These are phyloP conservation scores for Cryptosporidium parvum DNA, from an alignment of 169 alveolate genomes.

Conservation along the genomic window DNA sequence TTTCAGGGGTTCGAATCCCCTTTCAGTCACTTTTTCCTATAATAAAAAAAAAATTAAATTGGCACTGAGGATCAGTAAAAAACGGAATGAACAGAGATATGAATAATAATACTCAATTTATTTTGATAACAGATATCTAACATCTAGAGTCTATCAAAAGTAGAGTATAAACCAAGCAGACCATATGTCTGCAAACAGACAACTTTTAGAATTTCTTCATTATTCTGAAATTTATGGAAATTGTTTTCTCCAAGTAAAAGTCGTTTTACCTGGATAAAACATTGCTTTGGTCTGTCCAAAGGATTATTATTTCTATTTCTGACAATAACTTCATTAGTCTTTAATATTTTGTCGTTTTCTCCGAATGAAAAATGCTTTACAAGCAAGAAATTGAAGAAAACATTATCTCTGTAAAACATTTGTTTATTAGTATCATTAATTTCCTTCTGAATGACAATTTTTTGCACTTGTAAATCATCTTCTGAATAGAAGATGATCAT, in stretches of 20 bases:
- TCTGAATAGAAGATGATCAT: conserved; percentile 4
- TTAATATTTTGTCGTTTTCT: not conserved
- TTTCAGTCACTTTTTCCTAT: conserved; percentile 53
- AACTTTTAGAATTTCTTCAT: conserved; percentile 15
- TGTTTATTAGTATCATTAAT: not conserved
- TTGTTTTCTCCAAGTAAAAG: not conserved
- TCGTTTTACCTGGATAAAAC: conserved; percentile 1
- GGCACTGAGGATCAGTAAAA: too few relatives aligned
- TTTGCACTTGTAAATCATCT: not conserved
- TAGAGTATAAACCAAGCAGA: conserved; percentile 14
- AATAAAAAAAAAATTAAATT: not conserved
- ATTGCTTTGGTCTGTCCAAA: conserved; percentile 36
- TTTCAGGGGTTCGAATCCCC: conserved; percentile 78
- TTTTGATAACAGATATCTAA: conserved; percentile 4
- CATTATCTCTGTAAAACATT: not conserved
- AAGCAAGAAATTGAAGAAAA: not conserved
- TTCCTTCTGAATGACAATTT: not conserved
- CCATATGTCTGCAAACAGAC: conserved; percentile 37
- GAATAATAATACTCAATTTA: not conserved
- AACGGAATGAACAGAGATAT: not conserved
- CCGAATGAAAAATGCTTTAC: not conserved
- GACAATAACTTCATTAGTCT: not conserved
- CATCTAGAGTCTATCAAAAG: not conserved
- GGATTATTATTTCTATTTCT: conserved; percentile 24
- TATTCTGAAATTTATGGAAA: not conserved